Base-by-base conservation (phyloP, 176 grass and related monocot genomes). In the Saccharum spontaneum region DNA sequence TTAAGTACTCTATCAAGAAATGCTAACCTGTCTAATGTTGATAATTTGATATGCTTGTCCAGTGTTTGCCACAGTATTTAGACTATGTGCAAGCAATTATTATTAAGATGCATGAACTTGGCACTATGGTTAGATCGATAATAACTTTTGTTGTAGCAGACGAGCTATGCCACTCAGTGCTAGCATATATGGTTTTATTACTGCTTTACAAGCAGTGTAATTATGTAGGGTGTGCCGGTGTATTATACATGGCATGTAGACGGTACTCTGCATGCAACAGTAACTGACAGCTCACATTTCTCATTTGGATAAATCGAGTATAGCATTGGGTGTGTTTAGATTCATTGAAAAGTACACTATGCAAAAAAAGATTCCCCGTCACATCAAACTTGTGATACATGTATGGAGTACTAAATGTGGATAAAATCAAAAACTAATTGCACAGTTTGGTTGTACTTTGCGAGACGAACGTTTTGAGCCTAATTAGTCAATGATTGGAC, bases 221-320 rank as follows among this genome's bases (percentile, higher is more conserved):
- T 77, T 59, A 10, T 71, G 3, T 70, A 39, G 16, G 57, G 63
- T 73, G 10, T 55, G 23, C 5, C 23, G 13, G 13, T 44, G 2
- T 15, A 7, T 4, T 50, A 50, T 54, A 54, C 17, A 54, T 54
- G 50, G 39, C 69, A 44, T 72, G 1, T 24, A 8, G 69, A 15
- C 4, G 67, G 39, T 71, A 71, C 39, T 41, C 37, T 7, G 6
- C 1, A 43, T 26, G 41, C 36, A 55, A 23, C 40, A 39, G 38
- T 75, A 85, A 70, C 70, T 63, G 24, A 36, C 54, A 50, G 15
- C n/a, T 63, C 54, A 64, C 33, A 50, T 82, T 61, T 64, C 17
- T 82, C 24, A 26, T 82, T 62, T 72, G 26, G 14, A 43, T 71
- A 52, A 65, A 40, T 20, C 18, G 26, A 38, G 38, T 76, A 59